These are phyloP conservation scores for Chaetothyriales sp. DNA, from an alignment of 2,329 filamentous ascomycete genomes.

Conservation along the genomic window DNA sequence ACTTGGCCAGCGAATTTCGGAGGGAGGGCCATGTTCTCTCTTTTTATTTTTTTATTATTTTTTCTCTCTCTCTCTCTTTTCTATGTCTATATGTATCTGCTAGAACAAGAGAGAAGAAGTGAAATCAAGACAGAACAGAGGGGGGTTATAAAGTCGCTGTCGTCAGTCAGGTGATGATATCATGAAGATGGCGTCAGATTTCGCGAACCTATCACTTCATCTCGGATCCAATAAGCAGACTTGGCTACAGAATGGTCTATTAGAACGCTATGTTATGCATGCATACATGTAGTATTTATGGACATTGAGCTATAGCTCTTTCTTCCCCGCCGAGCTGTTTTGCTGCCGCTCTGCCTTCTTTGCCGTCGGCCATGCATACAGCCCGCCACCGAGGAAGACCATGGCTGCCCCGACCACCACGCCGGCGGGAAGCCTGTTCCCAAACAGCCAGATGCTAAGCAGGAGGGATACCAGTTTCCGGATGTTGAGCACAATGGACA, in stretches of 20 bases:
- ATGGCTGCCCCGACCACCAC: constrained; percentile 69
- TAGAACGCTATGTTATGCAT: too few species aligned
- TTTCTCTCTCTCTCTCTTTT: background rate
- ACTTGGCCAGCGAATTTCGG: constrained; percentile 43
- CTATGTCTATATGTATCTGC: too few species aligned
- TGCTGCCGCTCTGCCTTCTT: background rate
- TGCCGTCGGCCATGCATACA: constrained; percentile 45
- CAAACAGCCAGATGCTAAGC: constrained; percentile 86
- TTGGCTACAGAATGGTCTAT: too few species aligned
- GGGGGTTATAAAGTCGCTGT: too few species aligned
- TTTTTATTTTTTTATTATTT: background rate
- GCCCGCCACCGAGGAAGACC: constrained; percentile 77
- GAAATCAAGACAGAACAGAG: too few species aligned
- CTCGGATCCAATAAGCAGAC: too few species aligned
- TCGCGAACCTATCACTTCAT: too few species aligned
- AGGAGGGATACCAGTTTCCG: constrained; percentile 84
- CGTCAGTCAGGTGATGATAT: too few species aligned
- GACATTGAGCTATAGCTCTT: background rate
- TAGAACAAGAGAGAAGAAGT: too few species aligned
- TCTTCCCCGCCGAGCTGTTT: background rate
- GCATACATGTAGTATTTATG: too few species aligned
- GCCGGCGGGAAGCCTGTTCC: constrained; percentile 60
- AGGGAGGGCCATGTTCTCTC: constrained; percentile 38
- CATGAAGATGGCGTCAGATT: too few species aligned
- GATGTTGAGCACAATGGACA: constrained; percentile 92